Conservation (phyloP, 306 rosid genomes). For the Quercus ilex region DNA sequence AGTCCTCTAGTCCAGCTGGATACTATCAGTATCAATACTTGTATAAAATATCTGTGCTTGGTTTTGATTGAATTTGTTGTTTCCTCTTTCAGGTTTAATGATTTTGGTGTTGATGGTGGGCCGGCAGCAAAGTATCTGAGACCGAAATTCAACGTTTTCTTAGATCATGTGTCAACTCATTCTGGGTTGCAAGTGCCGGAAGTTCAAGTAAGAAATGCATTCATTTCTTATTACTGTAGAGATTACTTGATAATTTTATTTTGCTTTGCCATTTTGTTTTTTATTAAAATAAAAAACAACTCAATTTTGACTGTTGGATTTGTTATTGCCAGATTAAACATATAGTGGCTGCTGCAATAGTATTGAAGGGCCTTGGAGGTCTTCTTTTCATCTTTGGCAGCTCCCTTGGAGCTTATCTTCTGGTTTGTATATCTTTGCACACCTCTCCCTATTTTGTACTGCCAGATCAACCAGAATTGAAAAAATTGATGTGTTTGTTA, state of each 20-base stretch:
- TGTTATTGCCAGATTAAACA: slow-evolving; percentile 38
- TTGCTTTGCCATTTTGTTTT: background rate
- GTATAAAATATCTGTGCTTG: background rate
- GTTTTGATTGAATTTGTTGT: background rate
- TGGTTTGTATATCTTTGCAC: slow-evolving; percentile 35
- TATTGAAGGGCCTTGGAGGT: slow-evolving; percentile 56
- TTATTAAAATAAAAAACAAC: background rate
- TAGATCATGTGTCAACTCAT: slow-evolving; percentile 30
- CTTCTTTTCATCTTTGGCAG: slow-evolving; percentile 57
- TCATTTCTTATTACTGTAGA: background rate
- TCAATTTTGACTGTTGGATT: slow-evolving; percentile 4
- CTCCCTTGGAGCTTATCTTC: slow-evolving; percentile 52
- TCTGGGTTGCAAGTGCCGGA: slow-evolving; percentile 46
- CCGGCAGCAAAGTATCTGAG: slow-evolving; percentile 44
- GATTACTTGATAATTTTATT: background rate
- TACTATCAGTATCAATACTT: too few species aligned
- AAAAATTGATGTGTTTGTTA: background rate
- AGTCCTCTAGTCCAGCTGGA: too few species aligned
- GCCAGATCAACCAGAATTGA: background rate
- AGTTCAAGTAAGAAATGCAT: slow-evolving; percentile 41
- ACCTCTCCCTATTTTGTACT: background rate
- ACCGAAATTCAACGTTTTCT: slow-evolving; percentile 45
- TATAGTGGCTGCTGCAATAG: slow-evolving; percentile 45
- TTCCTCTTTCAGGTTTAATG: slow-evolving; percentile 44
- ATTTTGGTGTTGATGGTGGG: slow-evolving; percentile 60